Evolutionary conservation across 108 stramenopile genomes (phyloP), one percentile per base, ranked within the genome.

Genomic region (Licmophora abbreviata): DNA sequence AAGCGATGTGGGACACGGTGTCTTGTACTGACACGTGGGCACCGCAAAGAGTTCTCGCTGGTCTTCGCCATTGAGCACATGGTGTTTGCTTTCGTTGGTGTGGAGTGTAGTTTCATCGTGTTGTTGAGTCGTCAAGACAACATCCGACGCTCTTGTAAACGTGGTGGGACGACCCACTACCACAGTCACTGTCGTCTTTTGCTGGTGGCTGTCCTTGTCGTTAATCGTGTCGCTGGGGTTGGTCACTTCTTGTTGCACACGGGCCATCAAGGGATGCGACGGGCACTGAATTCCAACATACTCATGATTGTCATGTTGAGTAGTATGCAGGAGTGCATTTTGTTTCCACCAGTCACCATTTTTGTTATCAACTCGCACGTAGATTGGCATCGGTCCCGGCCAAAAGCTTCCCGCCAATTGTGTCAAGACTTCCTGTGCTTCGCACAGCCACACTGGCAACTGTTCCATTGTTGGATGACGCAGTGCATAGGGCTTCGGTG

Each of bases 1-100:
- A 31, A 67, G 25, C 2, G 66, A 62, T 0, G 43, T 47, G 0
- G 60, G 53, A 29, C 34, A 48, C 10, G 49, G 2, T 8, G 29
- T 27, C 25, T 37, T 38, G 4, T 37, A 62, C 25, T 67, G 46
- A 21, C 66, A 67, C 0, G 66, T 45, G 10, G 66, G 60, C 1
- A 62, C 60, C 2, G 60, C 52, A 24, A 61, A 67, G 18, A 56
- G 23, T 31, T 67, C 66, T 15, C 54, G 60, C 1, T 46, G 61
- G 46, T 61, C 66, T 56, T 67, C 66, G 22, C 66, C 66, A 55
- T 67, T 31, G 22, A 67, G 26, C 4, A 67, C 37, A 54, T 56
- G 33, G 29, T 56, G 29, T 14, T 25, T 27, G 23, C n/a, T 22
- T 18, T 50, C 35, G 51, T 37, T 8, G 2, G 10, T 25, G 24